Evolutionary conservation across 148 eudicot genomes (phyloP).

Genomic region (Oxyria digyna): DNA sequence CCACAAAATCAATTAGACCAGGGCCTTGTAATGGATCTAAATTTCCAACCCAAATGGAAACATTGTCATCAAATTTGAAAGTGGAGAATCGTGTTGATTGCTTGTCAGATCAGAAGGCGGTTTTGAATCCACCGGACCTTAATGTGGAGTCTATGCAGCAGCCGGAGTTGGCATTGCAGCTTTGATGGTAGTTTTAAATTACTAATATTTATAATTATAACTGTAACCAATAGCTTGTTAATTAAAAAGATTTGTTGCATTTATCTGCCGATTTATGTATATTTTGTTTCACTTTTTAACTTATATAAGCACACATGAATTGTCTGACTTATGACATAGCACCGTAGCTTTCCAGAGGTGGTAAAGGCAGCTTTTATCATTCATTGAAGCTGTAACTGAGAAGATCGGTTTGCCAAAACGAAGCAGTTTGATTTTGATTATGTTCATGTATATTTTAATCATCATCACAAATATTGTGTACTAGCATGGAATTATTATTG

Average conservation of each 20-base stretch:
- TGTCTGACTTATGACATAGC: background rate
- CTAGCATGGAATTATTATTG: background rate
- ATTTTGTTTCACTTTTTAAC: background rate
- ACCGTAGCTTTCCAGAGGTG: background rate
- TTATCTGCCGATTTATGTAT: background rate
- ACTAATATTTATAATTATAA: slow-evolving; percentile 4
- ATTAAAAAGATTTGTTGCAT: background rate
- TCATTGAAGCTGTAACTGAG: background rate
- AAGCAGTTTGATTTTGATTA: background rate
- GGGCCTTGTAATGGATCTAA: slow-evolving; percentile 7
- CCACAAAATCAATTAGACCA: background rate
- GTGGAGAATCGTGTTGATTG: background rate
- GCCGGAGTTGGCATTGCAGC: slow-evolving; percentile 35
- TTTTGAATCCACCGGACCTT: slow-evolving; percentile 25
- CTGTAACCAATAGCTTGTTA: slow-evolving; percentile 5
- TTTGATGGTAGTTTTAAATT: slow-evolving; percentile 16
- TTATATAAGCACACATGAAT: background rate
- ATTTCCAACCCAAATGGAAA: slow-evolving; percentile 17
- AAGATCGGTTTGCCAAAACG: background rate
- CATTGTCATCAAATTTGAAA: slow-evolving; percentile 7
- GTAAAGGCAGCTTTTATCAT: background rate
- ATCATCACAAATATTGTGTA: background rate
- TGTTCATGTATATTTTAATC: background rate
- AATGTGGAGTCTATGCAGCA: slow-evolving; percentile 27
- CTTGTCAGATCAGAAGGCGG: background rate